Conservation (phyloP, 2,329 filamentous ascomycete genomes). For the Tolypocladium cylindrosporum region DNA sequence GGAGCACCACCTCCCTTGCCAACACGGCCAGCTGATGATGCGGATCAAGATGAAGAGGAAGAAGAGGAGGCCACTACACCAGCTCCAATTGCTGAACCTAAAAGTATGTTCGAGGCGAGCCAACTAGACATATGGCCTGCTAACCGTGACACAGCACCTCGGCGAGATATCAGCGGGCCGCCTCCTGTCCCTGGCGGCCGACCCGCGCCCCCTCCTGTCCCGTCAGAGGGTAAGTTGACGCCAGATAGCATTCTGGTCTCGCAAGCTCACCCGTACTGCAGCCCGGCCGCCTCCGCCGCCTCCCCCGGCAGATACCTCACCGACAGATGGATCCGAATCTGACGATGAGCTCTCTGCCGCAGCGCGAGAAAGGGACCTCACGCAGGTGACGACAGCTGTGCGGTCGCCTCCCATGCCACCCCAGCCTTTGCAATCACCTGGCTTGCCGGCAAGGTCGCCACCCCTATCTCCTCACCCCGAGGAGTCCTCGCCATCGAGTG, state of each 20-base stretch:
- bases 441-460: conserved; percentile 20
- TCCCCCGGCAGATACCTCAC: conserved; percentile 47
- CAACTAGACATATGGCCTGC: conserved; percentile 2
- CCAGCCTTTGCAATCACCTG: conserved; percentile 15
- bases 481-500: conserved; percentile 33
- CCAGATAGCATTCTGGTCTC: neutral
- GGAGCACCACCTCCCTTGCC: conserved; percentile 20
- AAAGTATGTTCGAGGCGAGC: conserved; percentile 8
- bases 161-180: conserved; percentile 23
- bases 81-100: conserved; percentile 14
- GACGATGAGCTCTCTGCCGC: conserved; percentile 71
- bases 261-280: conserved; percentile 26
- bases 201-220: conserved; percentile 47
- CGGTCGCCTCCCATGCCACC: conserved; percentile 33
- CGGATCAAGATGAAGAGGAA: conserved; percentile 23
- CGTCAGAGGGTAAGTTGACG: conserved; percentile 46
- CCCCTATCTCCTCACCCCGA: conserved; percentile 25
- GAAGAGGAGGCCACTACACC: conserved; percentile 22
- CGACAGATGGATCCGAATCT: conserved; percentile 72
- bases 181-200: conserved; percentile 40
- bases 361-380: conserved; percentile 28
- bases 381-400: conserved; percentile 24
- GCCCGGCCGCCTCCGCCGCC: conserved; percentile 52
- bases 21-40: conserved; percentile 11
- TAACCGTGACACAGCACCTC: conserved; percentile 21